Evolutionary conservation across 2,329 filamentous ascomycete species (phyloP).

Genomic region (Waltergamsia citrina): DNA sequence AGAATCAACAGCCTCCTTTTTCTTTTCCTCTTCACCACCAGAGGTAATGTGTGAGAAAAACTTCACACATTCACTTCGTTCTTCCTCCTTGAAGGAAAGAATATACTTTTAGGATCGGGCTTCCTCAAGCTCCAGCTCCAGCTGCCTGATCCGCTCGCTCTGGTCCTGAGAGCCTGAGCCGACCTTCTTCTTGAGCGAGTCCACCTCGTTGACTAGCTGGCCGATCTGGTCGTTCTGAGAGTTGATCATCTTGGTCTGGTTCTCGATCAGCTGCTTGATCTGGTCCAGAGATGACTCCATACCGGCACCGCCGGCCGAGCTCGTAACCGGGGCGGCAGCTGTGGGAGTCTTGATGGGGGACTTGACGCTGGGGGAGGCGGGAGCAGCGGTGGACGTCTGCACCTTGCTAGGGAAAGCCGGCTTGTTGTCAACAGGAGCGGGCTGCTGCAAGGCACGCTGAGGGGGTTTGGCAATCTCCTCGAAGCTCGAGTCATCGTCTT

Average conservation of each 20-base stretch:
- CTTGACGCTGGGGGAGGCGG: slow-evolving; percentile 21
- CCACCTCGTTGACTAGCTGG: slow-evolving; percentile 62
- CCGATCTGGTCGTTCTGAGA: slow-evolving; percentile 70
- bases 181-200: slow-evolving; percentile 70
- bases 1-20: neutral
- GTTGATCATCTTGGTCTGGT: slow-evolving; percentile 68
- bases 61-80: neutral
- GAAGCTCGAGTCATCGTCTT: slow-evolving; percentile 69
- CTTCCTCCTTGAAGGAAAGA: neutral
- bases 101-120: slow-evolving; percentile 37
- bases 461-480: slow-evolving; percentile 72
- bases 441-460: slow-evolving; percentile 28
- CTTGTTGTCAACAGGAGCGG: slow-evolving; percentile 19
- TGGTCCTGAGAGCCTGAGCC: slow-evolving; percentile 50
- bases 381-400: neutral
- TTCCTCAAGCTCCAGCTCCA: slow-evolving; percentile 59
- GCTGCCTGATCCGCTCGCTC: slow-evolving; percentile 57
- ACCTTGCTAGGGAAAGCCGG: slow-evolving; percentile 1
- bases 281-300: slow-evolving; percentile 61
- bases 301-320: slow-evolving; percentile 17
- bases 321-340: slow-evolving; percentile 13
- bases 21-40: neutral
- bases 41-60: neutral
- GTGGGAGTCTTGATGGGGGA: slow-evolving; percentile 17
- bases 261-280: slow-evolving; percentile 69